A percentile compares a stretch with the other conserved stretches of the same genome.
These are phyloP conservation scores for Amphirosellinia nigrospora DNA, from an alignment of 495 filamentous ascomycete genomes.

Conservation along the genomic window DNA sequence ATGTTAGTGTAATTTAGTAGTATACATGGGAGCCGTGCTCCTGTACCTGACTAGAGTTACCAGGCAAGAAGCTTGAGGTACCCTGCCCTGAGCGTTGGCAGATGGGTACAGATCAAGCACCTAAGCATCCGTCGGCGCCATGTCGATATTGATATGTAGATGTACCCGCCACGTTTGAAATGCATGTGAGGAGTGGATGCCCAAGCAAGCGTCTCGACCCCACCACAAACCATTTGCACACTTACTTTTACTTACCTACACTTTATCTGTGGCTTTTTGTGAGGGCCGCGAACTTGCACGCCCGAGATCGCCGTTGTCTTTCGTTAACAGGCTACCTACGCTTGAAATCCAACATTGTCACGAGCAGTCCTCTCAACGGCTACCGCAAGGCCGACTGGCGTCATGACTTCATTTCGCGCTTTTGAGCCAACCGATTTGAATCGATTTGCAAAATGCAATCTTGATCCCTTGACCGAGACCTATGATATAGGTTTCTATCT, in stretches of 20 bases:
- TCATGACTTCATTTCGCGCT: slow-evolving; percentile 55
- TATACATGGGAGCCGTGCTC: not conserved
- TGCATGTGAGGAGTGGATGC: not conserved
- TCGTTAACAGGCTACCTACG: not conserved
- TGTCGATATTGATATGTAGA: not conserved
- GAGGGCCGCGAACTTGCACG: not conserved
- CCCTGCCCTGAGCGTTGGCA: not conserved
- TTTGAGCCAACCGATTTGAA: slow-evolving; percentile 55
- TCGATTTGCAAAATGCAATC: slow-evolving; percentile 81
- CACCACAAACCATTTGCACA: not conserved
- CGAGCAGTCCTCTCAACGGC: not conserved
- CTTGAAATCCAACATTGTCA: not conserved
- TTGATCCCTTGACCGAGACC: slow-evolving; percentile 94
- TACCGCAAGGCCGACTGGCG: not conserved
- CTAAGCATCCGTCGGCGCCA: not conserved
- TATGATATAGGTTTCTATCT: slow-evolving; percentile 96
- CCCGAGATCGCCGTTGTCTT: not conserved
- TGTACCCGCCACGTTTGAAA: too few species aligned
- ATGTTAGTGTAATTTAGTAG: not conserved
- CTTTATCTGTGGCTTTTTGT: too few species aligned
- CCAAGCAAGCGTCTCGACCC: not conserved
- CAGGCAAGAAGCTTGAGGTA: not conserved
- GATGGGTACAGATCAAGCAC: not conserved
- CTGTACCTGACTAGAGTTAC: not conserved
- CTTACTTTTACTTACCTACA: too few species aligned